phyloP scores from a whole-genome alignment of 2,329 filamentous ascomycete species.

The Lachnellula cervina region DNA sequence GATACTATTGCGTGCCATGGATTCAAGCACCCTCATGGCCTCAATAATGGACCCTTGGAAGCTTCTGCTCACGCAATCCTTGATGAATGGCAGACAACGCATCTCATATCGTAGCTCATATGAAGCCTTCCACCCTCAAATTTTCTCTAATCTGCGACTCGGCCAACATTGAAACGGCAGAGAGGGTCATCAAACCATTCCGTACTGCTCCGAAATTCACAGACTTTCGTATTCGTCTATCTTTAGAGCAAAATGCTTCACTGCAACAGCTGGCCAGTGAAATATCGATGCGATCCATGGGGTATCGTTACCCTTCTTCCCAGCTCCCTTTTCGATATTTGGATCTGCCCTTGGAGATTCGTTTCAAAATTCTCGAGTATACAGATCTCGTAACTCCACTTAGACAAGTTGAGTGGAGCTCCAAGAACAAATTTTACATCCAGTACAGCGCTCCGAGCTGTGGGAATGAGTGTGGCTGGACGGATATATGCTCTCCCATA shows the following conservation, averaged over 20 bases:
- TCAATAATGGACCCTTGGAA: not conserved
- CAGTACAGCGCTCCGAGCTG: not conserved
- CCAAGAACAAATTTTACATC: not conserved
- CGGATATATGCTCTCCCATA: not conserved
- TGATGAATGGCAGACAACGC: not conserved
- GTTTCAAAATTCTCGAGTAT: constrained; percentile 18
- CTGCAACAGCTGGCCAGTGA: not conserved
- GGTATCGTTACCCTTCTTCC: not conserved
- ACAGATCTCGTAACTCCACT: constrained; percentile 23
- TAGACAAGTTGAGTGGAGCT: constrained; percentile 18
- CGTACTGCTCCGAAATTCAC: not conserved
- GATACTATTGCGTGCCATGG: no score
- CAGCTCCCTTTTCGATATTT: constrained; percentile 2
- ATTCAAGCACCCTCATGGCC: not conserved
- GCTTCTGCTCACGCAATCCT: not conserved
- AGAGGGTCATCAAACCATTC: not conserved
- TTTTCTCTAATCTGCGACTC: not conserved
- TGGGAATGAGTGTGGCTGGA: no score
- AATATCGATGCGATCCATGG: no score
- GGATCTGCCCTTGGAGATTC: constrained; percentile 21
- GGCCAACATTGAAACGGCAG: not conserved
- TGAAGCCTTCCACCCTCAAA: not conserved
- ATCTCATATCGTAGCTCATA: not conserved
- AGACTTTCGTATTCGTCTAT: constrained; percentile 1
- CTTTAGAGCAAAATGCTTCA: not conserved